Conservation (phyloP, 371 early-diverging fungal genomes). For the Funneliformis caledonium region DNA sequence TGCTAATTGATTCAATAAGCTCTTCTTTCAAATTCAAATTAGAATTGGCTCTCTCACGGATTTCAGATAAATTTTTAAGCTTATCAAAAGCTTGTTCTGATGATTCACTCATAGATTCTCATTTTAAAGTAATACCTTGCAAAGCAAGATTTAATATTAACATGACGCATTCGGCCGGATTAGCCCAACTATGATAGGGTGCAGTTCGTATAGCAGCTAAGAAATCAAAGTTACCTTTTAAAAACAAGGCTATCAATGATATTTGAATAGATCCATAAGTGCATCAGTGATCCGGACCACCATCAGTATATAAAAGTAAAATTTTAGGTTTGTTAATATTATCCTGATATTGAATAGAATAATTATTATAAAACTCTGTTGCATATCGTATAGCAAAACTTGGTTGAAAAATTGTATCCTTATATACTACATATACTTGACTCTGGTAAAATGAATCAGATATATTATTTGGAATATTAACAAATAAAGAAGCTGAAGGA, state of each 20-base stretch:
- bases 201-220: not conserved
- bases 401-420: not conserved
- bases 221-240: not conserved
- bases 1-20: too few relatives aligned
- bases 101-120: not conserved
- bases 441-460: not conserved
- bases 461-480: not conserved
- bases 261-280: slow-evolving; percentile 10
- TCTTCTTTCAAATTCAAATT: too few relatives aligned
- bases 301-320: not conserved
- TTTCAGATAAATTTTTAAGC: not conserved
- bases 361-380: not conserved
- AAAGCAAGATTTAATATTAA: not conserved
- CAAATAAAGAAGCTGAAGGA: not conserved
- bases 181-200: not conserved
- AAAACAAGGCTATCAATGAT: not conserved
- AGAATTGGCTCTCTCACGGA: too few relatives aligned
- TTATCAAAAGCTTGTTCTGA: not conserved
- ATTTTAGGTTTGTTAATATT: not conserved
- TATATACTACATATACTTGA: not conserved
- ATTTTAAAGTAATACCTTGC: not conserved
- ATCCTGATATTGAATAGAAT: not conserved
- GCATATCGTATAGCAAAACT: not conserved
- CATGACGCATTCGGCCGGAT: not conserved
- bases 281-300: not conserved